Percentiles rank a stretch among this genome's conserved stretches.
Conservation (phyloP, 495 filamentous ascomycete genomes). For the Bombardia bombarda region DNA sequence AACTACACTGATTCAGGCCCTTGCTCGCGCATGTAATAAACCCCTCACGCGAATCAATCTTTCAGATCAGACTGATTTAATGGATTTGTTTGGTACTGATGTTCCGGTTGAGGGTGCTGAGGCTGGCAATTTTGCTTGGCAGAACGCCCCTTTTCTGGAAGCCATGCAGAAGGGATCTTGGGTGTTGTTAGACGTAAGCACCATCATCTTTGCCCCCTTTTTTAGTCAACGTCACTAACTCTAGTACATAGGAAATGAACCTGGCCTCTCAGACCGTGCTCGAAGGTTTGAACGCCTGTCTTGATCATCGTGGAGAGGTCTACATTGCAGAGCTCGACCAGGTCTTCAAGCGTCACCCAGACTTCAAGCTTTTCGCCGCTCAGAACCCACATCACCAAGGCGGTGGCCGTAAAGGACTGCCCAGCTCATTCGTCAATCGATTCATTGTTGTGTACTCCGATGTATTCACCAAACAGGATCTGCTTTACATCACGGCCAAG, state of each 20-base stretch:
- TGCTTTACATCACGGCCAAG: constrained; percentile 70
- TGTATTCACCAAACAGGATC: constrained; percentile 69
- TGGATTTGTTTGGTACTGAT: constrained; percentile 96
- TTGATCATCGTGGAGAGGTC: constrained; percentile 94
- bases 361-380: constrained; percentile 89
- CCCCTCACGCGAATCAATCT: constrained; percentile 89
- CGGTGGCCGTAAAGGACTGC: constrained; percentile 89
- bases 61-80: constrained; percentile 94
- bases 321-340: constrained; percentile 93
- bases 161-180: constrained; percentile 95
- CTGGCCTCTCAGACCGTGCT: constrained; percentile 94
- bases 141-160: constrained; percentile 87
- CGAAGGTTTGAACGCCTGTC: constrained; percentile 92
- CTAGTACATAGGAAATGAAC: constrained; percentile 77
- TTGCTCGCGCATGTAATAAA: constrained; percentile 69
- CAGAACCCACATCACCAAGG: constrained; percentile 98
- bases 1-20: constrained; percentile 80
- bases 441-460: constrained; percentile 98
- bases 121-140: constrained; percentile 85
- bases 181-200: constrained; percentile 91
- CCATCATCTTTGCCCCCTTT: constrained; percentile 4
- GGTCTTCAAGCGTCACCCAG: constrained; percentile 78
- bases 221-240: constrained; percentile 1
- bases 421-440: constrained; percentile 92
- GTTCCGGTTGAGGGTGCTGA: constrained; percentile 85